Conservation (phyloP, 2,329 filamentous ascomycete genomes). For the Colletotrichum musicola region DNA sequence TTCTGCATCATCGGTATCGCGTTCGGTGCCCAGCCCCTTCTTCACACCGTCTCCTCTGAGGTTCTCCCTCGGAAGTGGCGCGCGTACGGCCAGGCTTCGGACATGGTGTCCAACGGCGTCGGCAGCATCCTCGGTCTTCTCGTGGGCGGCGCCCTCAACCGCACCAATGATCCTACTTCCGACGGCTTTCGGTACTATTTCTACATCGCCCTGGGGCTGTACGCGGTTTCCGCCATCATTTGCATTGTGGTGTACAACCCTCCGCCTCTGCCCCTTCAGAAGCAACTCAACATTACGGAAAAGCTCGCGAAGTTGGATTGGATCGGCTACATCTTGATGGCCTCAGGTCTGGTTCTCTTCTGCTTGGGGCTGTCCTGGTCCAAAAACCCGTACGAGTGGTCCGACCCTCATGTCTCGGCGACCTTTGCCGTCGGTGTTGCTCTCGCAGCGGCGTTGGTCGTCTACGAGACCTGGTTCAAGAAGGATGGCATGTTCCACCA, state of each 20-base stretch:
- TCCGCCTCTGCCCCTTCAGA: constrained; percentile 45
- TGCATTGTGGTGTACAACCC: constrained; percentile 50
- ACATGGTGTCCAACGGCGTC: constrained; percentile 47
- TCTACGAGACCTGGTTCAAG: constrained; percentile 52
- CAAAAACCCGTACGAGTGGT: constrained; percentile 54
- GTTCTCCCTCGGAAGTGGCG: constrained; percentile 47
- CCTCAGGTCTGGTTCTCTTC: constrained; percentile 52
- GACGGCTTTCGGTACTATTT: constrained; percentile 54
- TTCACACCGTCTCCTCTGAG: constrained; percentile 55
- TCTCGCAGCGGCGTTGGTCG: constrained; percentile 44
- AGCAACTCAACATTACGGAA: constrained; percentile 43
- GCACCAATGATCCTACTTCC: constrained; percentile 45
- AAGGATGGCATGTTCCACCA: constrained; percentile 57
- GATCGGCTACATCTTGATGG: constrained; percentile 52
- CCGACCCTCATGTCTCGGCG: constrained; percentile 49
- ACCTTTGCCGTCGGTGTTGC: constrained; percentile 50
- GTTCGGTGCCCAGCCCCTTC: constrained; percentile 53
- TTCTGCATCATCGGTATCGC: constrained; percentile 51
- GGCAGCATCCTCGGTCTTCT: constrained; percentile 56
- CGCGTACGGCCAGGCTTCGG: constrained; percentile 50
- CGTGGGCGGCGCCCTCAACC: constrained; percentile 50
- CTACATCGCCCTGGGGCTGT: constrained; percentile 50
- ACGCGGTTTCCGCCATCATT: constrained; percentile 45
- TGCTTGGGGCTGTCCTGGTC: constrained; percentile 54
- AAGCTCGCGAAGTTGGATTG: constrained; percentile 54